Conservation (phyloP, 1,284 basidiomycete genomes). For the Moesziomyces sp. region DNA sequence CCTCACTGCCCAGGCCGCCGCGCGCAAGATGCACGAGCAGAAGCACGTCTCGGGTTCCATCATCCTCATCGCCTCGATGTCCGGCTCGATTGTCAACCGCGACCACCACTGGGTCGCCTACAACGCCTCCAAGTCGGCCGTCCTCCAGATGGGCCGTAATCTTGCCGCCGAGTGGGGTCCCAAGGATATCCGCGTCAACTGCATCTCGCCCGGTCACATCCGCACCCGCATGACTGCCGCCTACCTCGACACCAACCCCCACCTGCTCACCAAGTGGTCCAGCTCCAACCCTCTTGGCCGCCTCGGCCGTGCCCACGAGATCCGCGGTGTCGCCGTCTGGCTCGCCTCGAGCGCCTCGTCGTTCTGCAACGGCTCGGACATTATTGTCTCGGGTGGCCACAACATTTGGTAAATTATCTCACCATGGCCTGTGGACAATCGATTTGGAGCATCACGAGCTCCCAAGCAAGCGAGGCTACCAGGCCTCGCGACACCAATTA, state of each 20-base stretch:
- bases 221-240: constrained; percentile 79
- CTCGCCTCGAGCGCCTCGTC: constrained; percentile 73
- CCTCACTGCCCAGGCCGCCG: constrained; percentile 81
- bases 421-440: constrained; percentile 15
- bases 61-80: constrained; percentile 85
- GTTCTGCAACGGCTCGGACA: constrained; percentile 66
- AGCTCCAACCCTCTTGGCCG: constrained; percentile 79
- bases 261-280: constrained; percentile 79
- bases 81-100: constrained; percentile 82
- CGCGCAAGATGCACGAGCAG: constrained; percentile 76
- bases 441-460: neutral
- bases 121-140: constrained; percentile 83
- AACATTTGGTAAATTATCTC: constrained; percentile 62
- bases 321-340: constrained; percentile 82
- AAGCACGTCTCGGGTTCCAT: constrained; percentile 81
- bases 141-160: constrained; percentile 83
- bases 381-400: constrained; percentile 67
- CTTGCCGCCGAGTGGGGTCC: constrained; percentile 83
- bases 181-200: constrained; percentile 72
- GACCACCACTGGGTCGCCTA: constrained; percentile 79
- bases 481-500: no score
- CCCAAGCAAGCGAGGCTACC: neutral
- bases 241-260: constrained; percentile 78
- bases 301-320: constrained; percentile 79
- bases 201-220: constrained; percentile 65